Percentiles rank a stretch among this genome's conserved stretches.
phyloP scores from a whole-genome alignment of 108 stramenopile species.

The Schizochytrium sp. region DNA sequence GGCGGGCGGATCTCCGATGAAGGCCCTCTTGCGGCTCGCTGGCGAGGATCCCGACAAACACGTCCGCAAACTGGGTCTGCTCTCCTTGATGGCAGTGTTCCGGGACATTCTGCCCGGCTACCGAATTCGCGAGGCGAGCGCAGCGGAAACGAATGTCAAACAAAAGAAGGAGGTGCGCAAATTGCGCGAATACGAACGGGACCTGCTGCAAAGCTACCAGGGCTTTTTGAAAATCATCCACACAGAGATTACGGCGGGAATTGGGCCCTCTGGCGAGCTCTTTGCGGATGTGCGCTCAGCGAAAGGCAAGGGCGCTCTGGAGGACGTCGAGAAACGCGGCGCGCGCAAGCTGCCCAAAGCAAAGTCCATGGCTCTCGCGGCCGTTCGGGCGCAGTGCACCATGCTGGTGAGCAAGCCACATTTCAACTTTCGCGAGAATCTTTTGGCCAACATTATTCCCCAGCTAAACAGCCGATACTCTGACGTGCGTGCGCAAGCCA shows the following conservation, averaged over 20 bases:
- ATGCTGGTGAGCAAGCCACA: conserved; percentile 51
- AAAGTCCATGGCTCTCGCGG: conserved; percentile 50
- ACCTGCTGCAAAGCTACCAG: conserved; percentile 65
- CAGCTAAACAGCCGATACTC: conserved; percentile 53
- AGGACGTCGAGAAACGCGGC: conserved; percentile 9
- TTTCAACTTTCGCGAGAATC: conserved; percentile 76
- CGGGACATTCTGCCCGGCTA: conserved; percentile 80
- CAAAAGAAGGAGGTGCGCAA: conserved; percentile 75
- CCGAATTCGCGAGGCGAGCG: conserved; percentile 76
- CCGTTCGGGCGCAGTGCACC: conserved; percentile 60
- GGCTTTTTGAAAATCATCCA: conserved; percentile 65
- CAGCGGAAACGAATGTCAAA: conserved; percentile 60
- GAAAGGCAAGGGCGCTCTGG: neutral
- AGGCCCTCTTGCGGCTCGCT: neutral
- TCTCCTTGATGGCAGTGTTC: conserved; percentile 76
- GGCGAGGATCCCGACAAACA: neutral
- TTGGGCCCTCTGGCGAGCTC: neutral
- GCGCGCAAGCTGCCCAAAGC: conserved; percentile 30
- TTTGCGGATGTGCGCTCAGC: conserved; percentile 18
- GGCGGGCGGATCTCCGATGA: neutral
- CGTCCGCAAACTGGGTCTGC: conserved; percentile 45
- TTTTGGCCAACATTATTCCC: conserved; percentile 57
- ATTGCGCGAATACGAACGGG: conserved; percentile 63
- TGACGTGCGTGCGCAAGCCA: conserved; percentile 60
- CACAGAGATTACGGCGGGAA: conserved; percentile 30